Evolutionary conservation across 2,329 filamentous ascomycete species (phyloP), one percentile per base, ranked within the genome.

Genomic region (Ophiostoma sp.): DNA sequence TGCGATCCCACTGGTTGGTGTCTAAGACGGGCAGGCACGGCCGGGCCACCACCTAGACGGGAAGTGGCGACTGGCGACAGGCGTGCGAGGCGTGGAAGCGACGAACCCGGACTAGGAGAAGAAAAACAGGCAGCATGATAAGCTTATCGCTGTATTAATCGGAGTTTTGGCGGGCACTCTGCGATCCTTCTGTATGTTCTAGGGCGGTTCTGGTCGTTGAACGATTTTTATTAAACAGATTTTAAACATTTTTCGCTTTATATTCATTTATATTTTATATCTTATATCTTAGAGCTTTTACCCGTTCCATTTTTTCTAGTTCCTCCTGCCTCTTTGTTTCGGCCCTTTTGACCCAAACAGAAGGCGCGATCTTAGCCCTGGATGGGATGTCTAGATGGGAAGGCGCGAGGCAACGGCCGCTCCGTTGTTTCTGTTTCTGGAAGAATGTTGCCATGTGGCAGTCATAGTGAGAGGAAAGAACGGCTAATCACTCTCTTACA

Each of bases 141-240:
- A 65, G 65, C 60, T 49, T 67, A 67, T 69, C 68, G 65, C 44
- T 60, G 58, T 62, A 45, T 65, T 40, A 55, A 66, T 41, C 44
- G 45, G 64, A 4, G 44, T 9, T 47, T 42, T 36, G 27, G 42
- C 64, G 42, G n/a, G 12, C 44, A 36, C 42, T 66, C 42, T 36
- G 63, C 63, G 38, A 18, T 18, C 40, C 60, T 63, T 63, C 60
- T 63, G 7, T 42, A 16, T 8, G 36, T 63, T 63, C 60, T 63
- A 63, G 60, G 60, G 60, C 60, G 60, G 38, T 63, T 41, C 18
- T 42, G 55, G 12, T 27, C 11, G 55, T n/a, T 55, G 45, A n/a
- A 55, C 14, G 18, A 27, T n/a, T 18, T 18, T 18, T 12, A 11
- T 8, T 11, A 2, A 55, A 27, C 14, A 14, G 62, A 55, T 62